Conservation (phyloP, 108 stramenopile genomes). For the Schizochytrium sp. region DNA sequence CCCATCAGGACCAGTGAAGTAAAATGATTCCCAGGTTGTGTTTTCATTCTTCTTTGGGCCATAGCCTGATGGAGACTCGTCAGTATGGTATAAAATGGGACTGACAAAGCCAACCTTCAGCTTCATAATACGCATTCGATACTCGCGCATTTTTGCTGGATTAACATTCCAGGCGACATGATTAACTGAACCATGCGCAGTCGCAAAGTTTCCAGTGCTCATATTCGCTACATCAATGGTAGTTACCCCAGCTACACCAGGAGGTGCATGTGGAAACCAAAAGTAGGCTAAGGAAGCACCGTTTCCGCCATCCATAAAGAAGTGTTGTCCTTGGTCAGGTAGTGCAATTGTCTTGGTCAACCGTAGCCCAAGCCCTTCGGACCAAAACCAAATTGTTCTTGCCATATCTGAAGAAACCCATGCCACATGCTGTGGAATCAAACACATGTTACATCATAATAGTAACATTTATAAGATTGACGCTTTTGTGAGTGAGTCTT, state of each 20-base stretch:
- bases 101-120: slow-evolving; percentile 45
- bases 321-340: slow-evolving; percentile 44
- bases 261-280: slow-evolving; percentile 55
- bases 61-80: neutral
- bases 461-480: too few species aligned
- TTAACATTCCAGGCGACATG: slow-evolving; percentile 58
- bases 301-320: slow-evolving; percentile 60
- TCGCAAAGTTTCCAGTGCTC: slow-evolving; percentile 43
- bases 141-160: neutral
- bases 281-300: slow-evolving; percentile 56
- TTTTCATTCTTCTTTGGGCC: neutral
- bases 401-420: slow-evolving; percentile 60
- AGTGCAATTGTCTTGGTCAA: slow-evolving; percentile 57
- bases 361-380: slow-evolving; percentile 32
- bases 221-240: slow-evolving; percentile 37
- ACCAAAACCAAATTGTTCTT: slow-evolving; percentile 54
- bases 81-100: slow-evolving; percentile 52
- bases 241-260: slow-evolving; percentile 6
- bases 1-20: slow-evolving; percentile 41
- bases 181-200: slow-evolving; percentile 46
- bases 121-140: slow-evolving; percentile 18
- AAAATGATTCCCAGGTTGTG: slow-evolving; percentile 58
- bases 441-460: too few species aligned
- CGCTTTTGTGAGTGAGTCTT: too few species aligned
- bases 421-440: slow-evolving; percentile 21